Evolutionary conservation across 78 protist genomes (phyloP).

Genomic region (Dictyostelium purpureum): DNA sequence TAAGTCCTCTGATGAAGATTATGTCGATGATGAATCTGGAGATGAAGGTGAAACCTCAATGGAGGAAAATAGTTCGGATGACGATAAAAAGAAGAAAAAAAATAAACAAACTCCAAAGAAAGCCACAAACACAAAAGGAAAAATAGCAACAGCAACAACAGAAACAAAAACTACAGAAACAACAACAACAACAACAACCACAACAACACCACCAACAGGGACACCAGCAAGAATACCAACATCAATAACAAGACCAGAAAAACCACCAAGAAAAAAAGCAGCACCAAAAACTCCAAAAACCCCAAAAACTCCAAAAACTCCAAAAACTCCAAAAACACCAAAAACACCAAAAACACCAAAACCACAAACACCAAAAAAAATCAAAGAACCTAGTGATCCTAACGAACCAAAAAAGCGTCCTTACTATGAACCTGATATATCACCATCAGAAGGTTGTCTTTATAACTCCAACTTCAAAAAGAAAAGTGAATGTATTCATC

Average conservation of each 20-base stretch:
- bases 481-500: neutral
- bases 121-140: neutral
- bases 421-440: neutral
- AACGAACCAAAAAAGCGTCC: neutral
- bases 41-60: too few species aligned
- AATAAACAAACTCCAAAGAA: neutral
- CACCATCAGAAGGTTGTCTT: neutral
- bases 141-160: neutral
- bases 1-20: neutral
- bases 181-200: neutral
- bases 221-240: neutral
- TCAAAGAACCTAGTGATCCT: neutral
- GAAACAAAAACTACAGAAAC: neutral
- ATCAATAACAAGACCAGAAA: neutral
- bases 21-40: neutral
- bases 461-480: neutral
- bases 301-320: neutral
- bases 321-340: neutral
- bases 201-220: neutral
- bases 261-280: neutral
- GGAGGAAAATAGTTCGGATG: too few species aligned
- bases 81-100: too few species aligned
- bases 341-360: too few species aligned
- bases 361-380: neutral
- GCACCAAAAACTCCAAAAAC: neutral